Evolutionary conservation across 2,329 filamentous ascomycete genomes (phyloP).

Genomic region (Fusarium sp.): DNA sequence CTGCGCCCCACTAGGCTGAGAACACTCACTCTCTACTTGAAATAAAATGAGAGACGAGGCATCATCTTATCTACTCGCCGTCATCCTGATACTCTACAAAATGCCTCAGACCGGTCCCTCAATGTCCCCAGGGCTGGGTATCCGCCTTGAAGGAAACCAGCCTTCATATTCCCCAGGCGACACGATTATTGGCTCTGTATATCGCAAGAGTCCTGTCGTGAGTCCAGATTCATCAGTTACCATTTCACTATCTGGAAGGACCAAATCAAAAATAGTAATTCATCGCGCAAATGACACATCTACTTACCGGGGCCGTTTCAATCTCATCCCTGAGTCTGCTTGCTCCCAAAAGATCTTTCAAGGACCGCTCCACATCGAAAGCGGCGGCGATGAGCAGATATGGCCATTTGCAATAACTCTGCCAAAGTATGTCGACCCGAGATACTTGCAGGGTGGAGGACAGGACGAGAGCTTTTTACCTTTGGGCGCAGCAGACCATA

Average conservation of each 20-base stretch:
- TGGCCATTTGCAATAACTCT: constrained; percentile 51
- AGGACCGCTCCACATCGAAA: constrained; percentile 46
- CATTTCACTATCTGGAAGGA: constrained; percentile 42
- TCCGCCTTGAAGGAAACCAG: constrained; percentile 17
- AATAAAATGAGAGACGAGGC: background rate
- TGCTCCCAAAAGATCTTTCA: constrained; percentile 31
- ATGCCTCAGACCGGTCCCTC: constrained; percentile 11
- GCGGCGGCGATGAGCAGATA: background rate
- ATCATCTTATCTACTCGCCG: background rate
- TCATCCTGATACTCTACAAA: background rate
- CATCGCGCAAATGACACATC: background rate
- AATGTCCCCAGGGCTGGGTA: constrained; percentile 11
- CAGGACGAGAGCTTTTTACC: constrained; percentile 12
- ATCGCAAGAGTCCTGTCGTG: constrained; percentile 39
- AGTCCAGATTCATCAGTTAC: constrained; percentile 39
- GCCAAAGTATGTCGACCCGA: constrained; percentile 34
- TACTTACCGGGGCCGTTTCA: constrained; percentile 3
- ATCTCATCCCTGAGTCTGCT: constrained; percentile 31
- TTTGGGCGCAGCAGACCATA: background rate
- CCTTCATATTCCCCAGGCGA: constrained; percentile 41
- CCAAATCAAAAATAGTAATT: constrained; percentile 43
- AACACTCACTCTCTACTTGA: too few species aligned
- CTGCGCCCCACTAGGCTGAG: background rate
- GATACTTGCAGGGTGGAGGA: background rate
- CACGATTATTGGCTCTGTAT: constrained; percentile 45